Percentiles rank a stretch among this genome's conserved stretches.
Conservation (phyloP, 441 rosid species). For the Gossypium lobatum region DNA sequence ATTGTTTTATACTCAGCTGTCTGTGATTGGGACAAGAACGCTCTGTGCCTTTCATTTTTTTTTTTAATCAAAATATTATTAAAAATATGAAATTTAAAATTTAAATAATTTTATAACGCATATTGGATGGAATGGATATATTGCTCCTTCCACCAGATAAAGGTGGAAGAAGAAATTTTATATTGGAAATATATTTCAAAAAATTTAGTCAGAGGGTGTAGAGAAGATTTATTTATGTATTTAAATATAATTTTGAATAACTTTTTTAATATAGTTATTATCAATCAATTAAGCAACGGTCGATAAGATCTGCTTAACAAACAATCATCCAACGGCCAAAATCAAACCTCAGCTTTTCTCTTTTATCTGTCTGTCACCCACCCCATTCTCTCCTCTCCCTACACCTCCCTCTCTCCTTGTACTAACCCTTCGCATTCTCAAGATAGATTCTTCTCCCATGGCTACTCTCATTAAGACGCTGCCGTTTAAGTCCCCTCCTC, state of each 20-base stretch:
- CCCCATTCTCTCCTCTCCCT: conserved; percentile 12
- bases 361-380: conserved; percentile 10
- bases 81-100: background rate
- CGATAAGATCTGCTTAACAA: background rate
- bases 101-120: no score
- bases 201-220: no score
- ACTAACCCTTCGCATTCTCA: background rate
- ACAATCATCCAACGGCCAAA: conserved; percentile 27
- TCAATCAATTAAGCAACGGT: background rate
- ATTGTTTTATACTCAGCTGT: background rate
- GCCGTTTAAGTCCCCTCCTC: conserved; percentile 33
- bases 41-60: conserved; percentile 8
- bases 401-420: background rate
- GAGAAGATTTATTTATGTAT: no score
- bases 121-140: no score
- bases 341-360: conserved; percentile 11
- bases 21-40: conserved; percentile 19
- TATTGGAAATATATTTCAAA: no score
- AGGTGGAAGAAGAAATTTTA: no score
- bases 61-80: background rate
- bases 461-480: conserved; percentile 62
- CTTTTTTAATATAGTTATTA: no score
- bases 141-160: no score
- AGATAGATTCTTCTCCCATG: conserved; percentile 27
- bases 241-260: no score